Evolutionary conservation across 2,329 filamentous ascomycete species (phyloP).

Genomic region (Colletotrichum lini): DNA sequence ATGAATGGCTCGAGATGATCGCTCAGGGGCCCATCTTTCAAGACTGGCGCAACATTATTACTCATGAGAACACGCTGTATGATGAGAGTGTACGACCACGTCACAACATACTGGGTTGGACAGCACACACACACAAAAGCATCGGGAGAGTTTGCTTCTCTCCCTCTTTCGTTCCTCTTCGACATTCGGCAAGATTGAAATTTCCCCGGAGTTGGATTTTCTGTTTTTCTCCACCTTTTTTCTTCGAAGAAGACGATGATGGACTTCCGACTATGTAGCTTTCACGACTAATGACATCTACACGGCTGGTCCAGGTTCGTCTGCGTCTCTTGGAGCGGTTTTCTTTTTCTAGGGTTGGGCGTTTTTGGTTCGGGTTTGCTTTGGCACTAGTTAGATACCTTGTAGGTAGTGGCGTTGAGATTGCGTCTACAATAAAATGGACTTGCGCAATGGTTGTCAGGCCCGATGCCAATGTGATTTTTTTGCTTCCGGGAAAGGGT

Average conservation of each 20-base stretch:
- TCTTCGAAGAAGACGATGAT: constrained; percentile 13
- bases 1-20: background rate
- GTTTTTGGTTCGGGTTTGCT: constrained; percentile 17
- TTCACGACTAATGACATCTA: constrained; percentile 41
- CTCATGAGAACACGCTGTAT: constrained; percentile 42
- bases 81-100: constrained; percentile 42
- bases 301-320: constrained; percentile 32
- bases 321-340: constrained; percentile 18
- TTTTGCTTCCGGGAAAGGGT: too few relatives aligned
- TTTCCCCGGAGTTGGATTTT: constrained; percentile 23
- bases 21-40: background rate
- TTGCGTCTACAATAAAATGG: constrained; percentile 23
- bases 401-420: constrained; percentile 37
- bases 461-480: background rate
- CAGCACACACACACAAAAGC: constrained; percentile 43
- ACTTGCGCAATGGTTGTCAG: constrained; percentile 5
- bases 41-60: constrained; percentile 23
- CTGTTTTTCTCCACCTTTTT: background rate
- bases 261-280: constrained; percentile 24
- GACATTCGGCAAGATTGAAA: constrained; percentile 28
- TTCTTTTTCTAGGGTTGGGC: too few relatives aligned
- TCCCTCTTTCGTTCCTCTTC: background rate
- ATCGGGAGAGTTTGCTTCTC: constrained; percentile 31
- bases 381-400: constrained; percentile 38
- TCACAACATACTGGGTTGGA: constrained; percentile 39